Evolutionary conservation across 2,329 filamentous ascomycete genomes (phyloP).

Genomic region (Fusarium irregulare): DNA sequence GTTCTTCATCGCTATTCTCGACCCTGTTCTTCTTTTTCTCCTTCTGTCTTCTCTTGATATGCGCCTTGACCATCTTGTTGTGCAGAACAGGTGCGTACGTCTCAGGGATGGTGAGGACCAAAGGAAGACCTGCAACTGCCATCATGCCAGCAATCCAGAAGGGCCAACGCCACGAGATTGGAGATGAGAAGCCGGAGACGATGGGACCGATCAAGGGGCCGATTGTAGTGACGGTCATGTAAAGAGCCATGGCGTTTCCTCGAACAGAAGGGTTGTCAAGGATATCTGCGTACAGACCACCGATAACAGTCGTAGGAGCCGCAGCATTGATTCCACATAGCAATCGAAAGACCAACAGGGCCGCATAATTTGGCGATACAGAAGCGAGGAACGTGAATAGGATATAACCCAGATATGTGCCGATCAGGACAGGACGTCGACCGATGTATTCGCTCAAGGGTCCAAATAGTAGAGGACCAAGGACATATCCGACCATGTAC

Average conservation of each 20-base stretch:
- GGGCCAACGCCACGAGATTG: constrained; percentile 56
- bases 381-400: constrained; percentile 52
- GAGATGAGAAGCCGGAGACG: constrained; percentile 62
- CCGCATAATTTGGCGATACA: constrained; percentile 56
- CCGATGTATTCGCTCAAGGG: constrained; percentile 52
- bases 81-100: constrained; percentile 64
- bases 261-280: constrained; percentile 48
- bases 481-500: constrained; percentile 52
- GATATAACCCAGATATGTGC: constrained; percentile 50
- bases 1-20: constrained; percentile 51
- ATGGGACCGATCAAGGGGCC: constrained; percentile 61
- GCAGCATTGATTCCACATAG: constrained; percentile 50
- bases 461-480: constrained; percentile 51
- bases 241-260: constrained; percentile 50
- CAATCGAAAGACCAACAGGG: constrained; percentile 56
- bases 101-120: constrained; percentile 56
- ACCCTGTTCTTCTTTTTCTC: constrained; percentile 59
- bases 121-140: constrained; percentile 45
- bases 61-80: constrained; percentile 58
- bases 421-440: constrained; percentile 49
- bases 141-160: constrained; percentile 55
- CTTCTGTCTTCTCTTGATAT: constrained; percentile 57
- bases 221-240: constrained; percentile 51
- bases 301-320: constrained; percentile 50
- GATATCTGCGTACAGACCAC: constrained; percentile 51